Evolutionary conservation across 192 early-diverging fungal genomes (phyloP).

Genomic region (Linnemannia schmuckeri): DNA sequence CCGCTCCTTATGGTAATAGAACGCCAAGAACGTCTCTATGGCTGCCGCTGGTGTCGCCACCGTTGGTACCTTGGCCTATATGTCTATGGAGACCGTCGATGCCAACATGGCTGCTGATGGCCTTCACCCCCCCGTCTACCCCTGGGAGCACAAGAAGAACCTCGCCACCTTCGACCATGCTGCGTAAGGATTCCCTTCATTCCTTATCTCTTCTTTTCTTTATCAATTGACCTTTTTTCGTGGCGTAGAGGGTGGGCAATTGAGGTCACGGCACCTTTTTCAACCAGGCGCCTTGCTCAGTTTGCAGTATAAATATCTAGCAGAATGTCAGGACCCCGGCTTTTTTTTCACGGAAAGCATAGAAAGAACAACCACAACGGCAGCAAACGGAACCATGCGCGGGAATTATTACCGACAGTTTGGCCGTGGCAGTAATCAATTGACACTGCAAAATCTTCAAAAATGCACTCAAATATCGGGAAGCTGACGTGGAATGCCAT

Average conservation of each 20-base stretch:
- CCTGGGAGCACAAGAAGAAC: slow-evolving; percentile 88
- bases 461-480: not conserved
- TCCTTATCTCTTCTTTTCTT: not conserved
- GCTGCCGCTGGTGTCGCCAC: slow-evolving; percentile 55
- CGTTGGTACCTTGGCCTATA: slow-evolving; percentile 48
- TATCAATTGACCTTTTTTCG: not conserved
- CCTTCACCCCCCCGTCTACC: slow-evolving; percentile 89
- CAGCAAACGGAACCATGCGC: not conserved
- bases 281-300: not conserved
- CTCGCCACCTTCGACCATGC: slow-evolving; percentile 94
- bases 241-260: not conserved
- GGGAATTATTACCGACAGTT: not conserved
- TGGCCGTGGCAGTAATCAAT: not conserved
- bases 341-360: not conserved
- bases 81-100: slow-evolving; percentile 64
- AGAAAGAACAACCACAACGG: not conserved
- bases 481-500: not conserved
- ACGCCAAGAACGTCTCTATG: slow-evolving; percentile 45
- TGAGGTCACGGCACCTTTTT: not conserved
- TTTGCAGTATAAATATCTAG: not conserved
- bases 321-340: not conserved
- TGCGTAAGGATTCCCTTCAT: slow-evolving; percentile 64
- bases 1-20: slow-evolving; percentile 20
- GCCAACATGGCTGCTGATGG: slow-evolving; percentile 93
- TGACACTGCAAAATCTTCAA: not conserved